phyloP scores from a whole-genome alignment of 2,329 filamentous ascomycete species.

The Colletotrichum agaves region DNA sequence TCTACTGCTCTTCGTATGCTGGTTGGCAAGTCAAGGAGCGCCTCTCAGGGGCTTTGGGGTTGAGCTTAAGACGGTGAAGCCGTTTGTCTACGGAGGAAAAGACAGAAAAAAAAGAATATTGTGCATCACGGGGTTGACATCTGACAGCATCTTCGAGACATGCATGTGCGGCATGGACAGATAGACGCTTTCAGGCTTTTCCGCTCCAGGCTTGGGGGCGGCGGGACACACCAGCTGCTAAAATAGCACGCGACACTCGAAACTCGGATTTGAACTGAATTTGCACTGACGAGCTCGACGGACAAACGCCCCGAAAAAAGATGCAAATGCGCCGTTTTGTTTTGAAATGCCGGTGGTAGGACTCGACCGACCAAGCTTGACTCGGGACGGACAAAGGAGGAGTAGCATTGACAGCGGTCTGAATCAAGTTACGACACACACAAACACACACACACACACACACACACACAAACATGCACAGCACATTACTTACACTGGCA shows the following conservation, averaged over 20 bases:
- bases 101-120: no score
- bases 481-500: neutral
- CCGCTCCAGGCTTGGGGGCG: neutral
- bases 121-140: constrained; percentile 11
- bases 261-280: neutral
- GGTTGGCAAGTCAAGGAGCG: neutral
- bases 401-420: constrained; percentile 19
- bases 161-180: constrained; percentile 13
- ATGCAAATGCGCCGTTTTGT: constrained; percentile 13
- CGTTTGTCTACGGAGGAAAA: no score
- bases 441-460: neutral
- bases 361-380: neutral
- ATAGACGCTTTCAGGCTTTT: constrained; percentile 2
- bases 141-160: constrained; percentile 28
- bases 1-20: no score
- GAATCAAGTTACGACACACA: constrained; percentile 18
- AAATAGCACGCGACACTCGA: constrained; percentile 10
- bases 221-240: constrained; percentile 8
- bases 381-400: constrained; percentile 5
- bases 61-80: constrained; percentile 21
- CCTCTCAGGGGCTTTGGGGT: constrained; percentile 11
- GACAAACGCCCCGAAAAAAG: neutral
- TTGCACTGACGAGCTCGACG: constrained; percentile 21
- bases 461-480: neutral
- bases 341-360: constrained; percentile 12